Percentiles rank a stretch among this genome's conserved stretches.
Evolutionary conservation across 768 basidiomycete species (phyloP).

Genomic region (Amanita brunnescens): DNA sequence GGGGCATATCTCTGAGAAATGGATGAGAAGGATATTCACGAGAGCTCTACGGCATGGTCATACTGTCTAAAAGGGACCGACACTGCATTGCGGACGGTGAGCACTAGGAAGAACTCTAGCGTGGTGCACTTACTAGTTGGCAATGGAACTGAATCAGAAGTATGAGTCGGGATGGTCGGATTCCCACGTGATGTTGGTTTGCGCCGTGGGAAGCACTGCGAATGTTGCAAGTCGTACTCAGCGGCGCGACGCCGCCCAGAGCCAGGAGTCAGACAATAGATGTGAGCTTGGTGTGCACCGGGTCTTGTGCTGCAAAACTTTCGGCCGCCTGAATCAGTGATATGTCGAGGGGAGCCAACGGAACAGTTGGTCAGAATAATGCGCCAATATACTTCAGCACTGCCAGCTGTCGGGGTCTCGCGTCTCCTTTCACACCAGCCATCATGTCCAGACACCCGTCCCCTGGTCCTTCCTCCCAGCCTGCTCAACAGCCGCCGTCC

Average conservation of each 20-base stretch:
- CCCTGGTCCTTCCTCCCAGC: slow-evolving; percentile 36
- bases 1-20: slow-evolving; percentile 86
- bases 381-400: slow-evolving; percentile 19
- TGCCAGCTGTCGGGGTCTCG: slow-evolving; percentile 30
- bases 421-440: slow-evolving; percentile 31
- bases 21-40: slow-evolving; percentile 9
- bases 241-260: neutral
- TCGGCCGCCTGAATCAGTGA: neutral
- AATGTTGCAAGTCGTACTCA: neutral
- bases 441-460: slow-evolving; percentile 64
- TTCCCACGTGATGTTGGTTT: slow-evolving; percentile 3
- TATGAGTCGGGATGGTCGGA: neutral
- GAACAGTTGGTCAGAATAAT: slow-evolving; percentile 20
- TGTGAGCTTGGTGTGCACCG: neutral
- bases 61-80: slow-evolving; percentile 57
- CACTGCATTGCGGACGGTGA: slow-evolving; percentile 30
- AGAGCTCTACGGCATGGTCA: slow-evolving; percentile 21
- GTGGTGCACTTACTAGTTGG: slow-evolving; percentile 3
- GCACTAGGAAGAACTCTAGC: neutral
- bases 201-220: slow-evolving; percentile 3
- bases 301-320: neutral
- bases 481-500: slow-evolving; percentile 15
- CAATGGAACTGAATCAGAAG: no score
- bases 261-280: neutral
- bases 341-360: slow-evolving; percentile 12